Evolutionary conservation across 176 grass and related monocot genomes (phyloP).

Genomic region (Typha latifolia): DNA sequence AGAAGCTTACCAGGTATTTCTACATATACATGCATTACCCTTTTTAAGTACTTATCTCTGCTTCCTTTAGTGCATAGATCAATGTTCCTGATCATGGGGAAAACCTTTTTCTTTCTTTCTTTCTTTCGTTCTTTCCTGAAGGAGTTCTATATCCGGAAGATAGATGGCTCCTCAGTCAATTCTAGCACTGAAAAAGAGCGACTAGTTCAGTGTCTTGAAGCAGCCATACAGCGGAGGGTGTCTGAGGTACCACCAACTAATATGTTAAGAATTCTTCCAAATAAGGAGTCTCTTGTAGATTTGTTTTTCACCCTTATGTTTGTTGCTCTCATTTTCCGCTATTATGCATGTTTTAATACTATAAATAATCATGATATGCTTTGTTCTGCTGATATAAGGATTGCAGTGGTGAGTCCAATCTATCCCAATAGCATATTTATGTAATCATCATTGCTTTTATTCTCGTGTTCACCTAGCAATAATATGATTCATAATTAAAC

Average conservation of each 20-base stretch:
- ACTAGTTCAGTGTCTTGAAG: conserved; percentile 67
- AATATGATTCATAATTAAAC: no score
- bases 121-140: conserved; percentile 9
- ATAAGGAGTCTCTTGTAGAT: neutral
- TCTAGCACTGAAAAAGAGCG: conserved; percentile 53
- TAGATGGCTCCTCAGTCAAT: conserved; percentile 56
- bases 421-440: no score
- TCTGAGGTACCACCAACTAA: conserved; percentile 48
- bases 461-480: no score
- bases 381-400: no score
- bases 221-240: conserved; percentile 63
- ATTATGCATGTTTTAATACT: no score
- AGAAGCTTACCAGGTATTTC: conserved; percentile 66
- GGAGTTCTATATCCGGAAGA: conserved; percentile 81
- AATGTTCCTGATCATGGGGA: neutral
- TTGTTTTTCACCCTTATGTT: no score
- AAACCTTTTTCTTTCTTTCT: neutral
- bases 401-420: no score
- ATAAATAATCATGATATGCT: no score
- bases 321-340: no score
- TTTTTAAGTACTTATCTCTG: neutral
- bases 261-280: neutral
- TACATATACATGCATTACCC: neutral
- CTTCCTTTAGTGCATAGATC: conserved; percentile 1
- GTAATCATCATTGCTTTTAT: no score